Evolutionary conservation across 1,284 basidiomycete species (phyloP).

Genomic region (Ustilago bromivora): DNA sequence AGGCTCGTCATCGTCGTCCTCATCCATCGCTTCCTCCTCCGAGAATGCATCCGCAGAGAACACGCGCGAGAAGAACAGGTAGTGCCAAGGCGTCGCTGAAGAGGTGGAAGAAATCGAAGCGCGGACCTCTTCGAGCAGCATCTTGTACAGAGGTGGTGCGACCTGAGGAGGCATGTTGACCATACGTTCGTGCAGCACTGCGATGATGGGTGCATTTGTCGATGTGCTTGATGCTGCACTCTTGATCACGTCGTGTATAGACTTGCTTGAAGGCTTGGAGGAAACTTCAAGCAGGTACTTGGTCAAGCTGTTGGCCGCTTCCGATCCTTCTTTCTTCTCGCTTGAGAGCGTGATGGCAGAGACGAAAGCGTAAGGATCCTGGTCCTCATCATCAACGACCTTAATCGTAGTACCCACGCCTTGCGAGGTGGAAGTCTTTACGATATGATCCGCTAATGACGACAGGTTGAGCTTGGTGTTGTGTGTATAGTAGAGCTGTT

Average conservation of each 20-base stretch:
- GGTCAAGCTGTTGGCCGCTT: conserved; percentile 33
- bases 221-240: conserved; percentile 37
- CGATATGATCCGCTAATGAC: conserved; percentile 51
- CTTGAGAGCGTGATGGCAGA: conserved; percentile 50
- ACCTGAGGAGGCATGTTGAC: conserved; percentile 66
- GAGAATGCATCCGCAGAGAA: conserved; percentile 64
- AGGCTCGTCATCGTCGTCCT: conserved; percentile 58
- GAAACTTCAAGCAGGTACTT: conserved; percentile 51
- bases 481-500: conserved; percentile 68
- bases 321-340: conserved; percentile 19
- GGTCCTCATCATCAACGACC: conserved; percentile 63
- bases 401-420: conserved; percentile 66
- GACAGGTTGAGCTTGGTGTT: conserved; percentile 58
- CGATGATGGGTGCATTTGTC: conserved; percentile 44
- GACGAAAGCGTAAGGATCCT: conserved; percentile 66
- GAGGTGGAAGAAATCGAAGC: conserved; percentile 27
- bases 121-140: conserved; percentile 59
- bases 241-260: conserved; percentile 45
- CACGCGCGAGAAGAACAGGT: conserved; percentile 65
- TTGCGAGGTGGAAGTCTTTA: conserved; percentile 38
- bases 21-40: conserved; percentile 62
- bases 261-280: conserved; percentile 38
- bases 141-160: conserved; percentile 65
- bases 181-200: conserved; percentile 67
- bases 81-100: conserved; percentile 42